Evolutionary conservation across 768 basidiomycete genomes (phyloP), one percentile per base, ranked within the genome.

Genomic region (Xanthoconium stramineum): DNA sequence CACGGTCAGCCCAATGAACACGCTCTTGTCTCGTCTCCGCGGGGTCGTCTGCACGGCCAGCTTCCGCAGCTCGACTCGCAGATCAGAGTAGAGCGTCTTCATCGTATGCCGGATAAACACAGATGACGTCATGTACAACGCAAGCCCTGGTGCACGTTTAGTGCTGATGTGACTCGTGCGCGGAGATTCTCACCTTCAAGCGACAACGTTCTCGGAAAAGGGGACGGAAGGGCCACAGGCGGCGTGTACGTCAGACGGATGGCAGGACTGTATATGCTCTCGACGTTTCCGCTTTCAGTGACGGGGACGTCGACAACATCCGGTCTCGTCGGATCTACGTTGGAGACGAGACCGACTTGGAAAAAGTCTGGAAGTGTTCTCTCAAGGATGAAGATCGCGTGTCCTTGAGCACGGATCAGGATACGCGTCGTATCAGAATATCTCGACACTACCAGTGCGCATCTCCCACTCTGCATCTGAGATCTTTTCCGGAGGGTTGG

Each of bases 401-500:
- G 84, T 48, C 89, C 89, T 91, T 57, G 43, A 45, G 29, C 24
- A 47, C 24, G 28, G 24, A 43, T 5, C 37, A 19, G 33, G 33
- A 20, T 6, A n/a, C n/a, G 52, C 66, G 63, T 69, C 67, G 69
- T 58, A 71, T 73, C 69, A 70, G 71, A 64, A 50, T 55, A 58
- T 66, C 63, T 54, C 60, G 47, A 17, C 28, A 33, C 37, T 55
- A 86, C 89, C 88, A 63, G 87, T 88, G 28, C 87, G 83, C 48
- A 90, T 78, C 64, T 89, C 83, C 89, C 89, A 91, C 62, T 91
- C 89, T 8, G 77, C 75, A 67, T 91, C 89, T 1, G 86, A 80
- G 9, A 90, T 47, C 38, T 64, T 64, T 13, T 50, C 43, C 5
- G 57, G 58, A 12, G 52, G 36, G 7, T 55, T 28, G 6, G 63